A percentile compares a stretch with the other conserved stretches of the same genome.
phyloP scores from a whole-genome alignment of 83 land plant species.

The Thuja plicata region DNA sequence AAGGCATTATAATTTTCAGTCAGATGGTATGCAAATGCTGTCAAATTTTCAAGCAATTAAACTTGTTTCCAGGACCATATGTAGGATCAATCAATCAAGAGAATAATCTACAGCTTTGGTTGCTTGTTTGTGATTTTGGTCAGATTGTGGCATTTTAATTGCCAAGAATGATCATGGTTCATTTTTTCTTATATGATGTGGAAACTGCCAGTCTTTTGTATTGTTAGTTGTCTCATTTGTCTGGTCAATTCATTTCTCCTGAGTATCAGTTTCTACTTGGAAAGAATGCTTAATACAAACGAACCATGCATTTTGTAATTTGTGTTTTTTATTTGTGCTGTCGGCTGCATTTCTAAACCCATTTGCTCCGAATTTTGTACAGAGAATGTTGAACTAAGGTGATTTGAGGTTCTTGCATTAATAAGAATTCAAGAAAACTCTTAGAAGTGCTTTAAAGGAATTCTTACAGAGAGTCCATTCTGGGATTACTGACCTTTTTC shows the following conservation, averaged over 20 bases:
- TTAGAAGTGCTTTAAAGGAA: background rate
- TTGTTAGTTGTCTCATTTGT: background rate
- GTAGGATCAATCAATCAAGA: no score
- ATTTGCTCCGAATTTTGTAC: background rate
- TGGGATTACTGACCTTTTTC: background rate
- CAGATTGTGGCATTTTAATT: background rate
- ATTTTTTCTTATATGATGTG: background rate
- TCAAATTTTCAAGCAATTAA: background rate
- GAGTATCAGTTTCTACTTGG: background rate
- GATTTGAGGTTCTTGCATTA: background rate
- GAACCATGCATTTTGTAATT: background rate
- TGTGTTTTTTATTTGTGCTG: no score
- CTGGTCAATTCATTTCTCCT: background rate
- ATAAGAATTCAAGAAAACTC: background rate
- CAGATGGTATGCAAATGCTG: background rate
- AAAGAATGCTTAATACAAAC: background rate
- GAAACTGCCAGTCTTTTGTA: background rate
- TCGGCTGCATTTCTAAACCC: background rate
- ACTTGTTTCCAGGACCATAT: background rate
- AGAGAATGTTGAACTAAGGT: background rate
- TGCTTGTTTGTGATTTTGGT: background rate
- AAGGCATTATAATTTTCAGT: background rate
- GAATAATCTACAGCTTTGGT: background rate
- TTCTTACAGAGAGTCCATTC: background rate
- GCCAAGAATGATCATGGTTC: no score